Percentiles rank a stretch among this genome's conserved stretches.
Conservation (phyloP, 257 asterid species). For the Lantana camara region DNA sequence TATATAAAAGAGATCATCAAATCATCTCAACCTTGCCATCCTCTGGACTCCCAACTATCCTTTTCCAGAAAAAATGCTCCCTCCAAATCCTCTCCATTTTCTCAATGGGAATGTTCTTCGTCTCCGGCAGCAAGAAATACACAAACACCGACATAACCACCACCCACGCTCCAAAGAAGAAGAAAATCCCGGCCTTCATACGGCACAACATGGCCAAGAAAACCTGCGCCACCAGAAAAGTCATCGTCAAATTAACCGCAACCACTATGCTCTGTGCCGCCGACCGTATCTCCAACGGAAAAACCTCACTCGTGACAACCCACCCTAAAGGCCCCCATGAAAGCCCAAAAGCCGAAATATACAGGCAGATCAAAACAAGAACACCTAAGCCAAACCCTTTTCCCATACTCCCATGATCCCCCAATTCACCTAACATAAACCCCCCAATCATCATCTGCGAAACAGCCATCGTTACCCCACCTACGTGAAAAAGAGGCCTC, state of each 20-base stretch:
- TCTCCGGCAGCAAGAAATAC: slow-evolving; percentile 29
- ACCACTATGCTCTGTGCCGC: slow-evolving; percentile 43
- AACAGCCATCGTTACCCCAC: slow-evolving; percentile 34
- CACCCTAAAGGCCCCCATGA: slow-evolving; percentile 48
- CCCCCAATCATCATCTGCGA: slow-evolving; percentile 31
- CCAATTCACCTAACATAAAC: slow-evolving; percentile 30
- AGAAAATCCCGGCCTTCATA: slow-evolving; percentile 33
- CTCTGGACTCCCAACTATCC: neutral
- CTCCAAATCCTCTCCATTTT: slow-evolving; percentile 27
- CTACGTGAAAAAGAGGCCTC: slow-evolving; percentile 34
- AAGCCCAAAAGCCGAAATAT: slow-evolving; percentile 33
- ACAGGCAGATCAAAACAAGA: slow-evolving; percentile 27
- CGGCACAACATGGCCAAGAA: slow-evolving; percentile 36
- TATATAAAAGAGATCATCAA: no score
- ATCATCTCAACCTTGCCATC: slow-evolving; percentile 3
- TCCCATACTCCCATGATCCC: slow-evolving; percentile 28
- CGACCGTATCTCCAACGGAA: slow-evolving; percentile 38
- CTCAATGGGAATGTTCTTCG: slow-evolving; percentile 30
- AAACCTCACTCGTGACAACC: slow-evolving; percentile 40
- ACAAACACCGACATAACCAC: slow-evolving; percentile 16
- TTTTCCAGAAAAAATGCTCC: slow-evolving; percentile 33
- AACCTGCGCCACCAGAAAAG: slow-evolving; percentile 32
- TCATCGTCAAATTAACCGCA: slow-evolving; percentile 33
- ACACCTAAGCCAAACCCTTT: slow-evolving; percentile 30
- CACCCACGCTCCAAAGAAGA: slow-evolving; percentile 34